phyloP scores from a whole-genome alignment of 1,139 yeast genomes.

The Dujonia santamariae region DNA sequence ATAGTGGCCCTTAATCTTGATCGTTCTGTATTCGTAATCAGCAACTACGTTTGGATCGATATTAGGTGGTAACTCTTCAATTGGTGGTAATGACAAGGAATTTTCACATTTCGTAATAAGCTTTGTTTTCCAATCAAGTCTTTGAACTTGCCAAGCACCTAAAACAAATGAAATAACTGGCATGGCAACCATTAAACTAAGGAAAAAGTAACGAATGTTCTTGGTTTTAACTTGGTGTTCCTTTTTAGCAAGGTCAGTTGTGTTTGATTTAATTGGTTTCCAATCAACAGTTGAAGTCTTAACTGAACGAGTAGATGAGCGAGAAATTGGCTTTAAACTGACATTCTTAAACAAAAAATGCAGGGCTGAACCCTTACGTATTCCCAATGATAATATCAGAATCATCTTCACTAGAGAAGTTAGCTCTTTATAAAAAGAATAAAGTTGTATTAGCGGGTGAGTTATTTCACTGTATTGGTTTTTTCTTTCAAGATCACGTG shows the following conservation, averaged over 20 bases:
- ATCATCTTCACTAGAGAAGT: no score
- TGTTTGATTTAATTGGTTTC: constrained; percentile 67
- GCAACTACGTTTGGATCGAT: constrained; percentile 52
- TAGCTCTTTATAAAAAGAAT: no score
- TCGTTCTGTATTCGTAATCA: constrained; percentile 80
- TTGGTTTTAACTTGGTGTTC: constrained; percentile 39
- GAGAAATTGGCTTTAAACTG: no score
- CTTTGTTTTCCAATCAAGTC: constrained; percentile 87
- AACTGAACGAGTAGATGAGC: constrained; percentile 15
- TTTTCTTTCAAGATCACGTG: no score
- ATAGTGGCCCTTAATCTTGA: constrained; percentile 70
- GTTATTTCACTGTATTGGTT: no score
- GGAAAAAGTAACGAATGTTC: constrained; percentile 45
- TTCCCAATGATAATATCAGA: no score
- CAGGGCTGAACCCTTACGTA: no score
- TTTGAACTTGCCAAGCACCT: constrained; percentile 90
- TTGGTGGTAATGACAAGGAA: constrained; percentile 68
- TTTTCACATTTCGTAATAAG: constrained; percentile 82
- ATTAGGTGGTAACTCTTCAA: constrained; percentile 60
- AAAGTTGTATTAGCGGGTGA: no score
- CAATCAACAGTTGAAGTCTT: constrained; percentile 80
- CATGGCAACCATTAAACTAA: constrained; percentile 71
- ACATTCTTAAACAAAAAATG: no score
- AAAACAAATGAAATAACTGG: constrained; percentile 82
- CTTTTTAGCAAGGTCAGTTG: constrained; percentile 40